These are phyloP conservation scores for Isabelozyma rhagii DNA, from an alignment of 805 yeast genomes.

Conservation along the genomic window DNA sequence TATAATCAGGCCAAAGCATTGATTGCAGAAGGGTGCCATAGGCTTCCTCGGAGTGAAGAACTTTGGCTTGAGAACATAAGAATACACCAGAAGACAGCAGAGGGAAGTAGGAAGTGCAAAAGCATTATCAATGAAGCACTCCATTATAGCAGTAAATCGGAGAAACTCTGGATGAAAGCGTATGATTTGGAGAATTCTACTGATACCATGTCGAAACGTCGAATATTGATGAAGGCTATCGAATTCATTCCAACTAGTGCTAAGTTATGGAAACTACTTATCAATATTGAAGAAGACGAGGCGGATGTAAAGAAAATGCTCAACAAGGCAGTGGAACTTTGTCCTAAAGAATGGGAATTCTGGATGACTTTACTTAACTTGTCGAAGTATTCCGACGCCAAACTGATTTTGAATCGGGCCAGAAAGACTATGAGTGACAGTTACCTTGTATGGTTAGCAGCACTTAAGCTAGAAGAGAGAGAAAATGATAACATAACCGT, in stretches of 20 bases:
- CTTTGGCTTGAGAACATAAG: conserved; percentile 82
- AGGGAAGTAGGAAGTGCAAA: conserved; percentile 45
- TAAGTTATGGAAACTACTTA: conserved; percentile 66
- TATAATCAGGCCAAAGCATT: conserved; percentile 53
- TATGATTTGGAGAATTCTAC: conserved; percentile 52
- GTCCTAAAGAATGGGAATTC: conserved; percentile 61
- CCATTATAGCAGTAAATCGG: conserved; percentile 50
- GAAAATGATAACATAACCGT: conserved; percentile 45
- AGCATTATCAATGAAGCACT: conserved; percentile 66
- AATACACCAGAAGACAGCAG: conserved; percentile 47
- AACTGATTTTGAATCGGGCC: conserved; percentile 55
- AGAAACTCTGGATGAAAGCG: conserved; percentile 72
- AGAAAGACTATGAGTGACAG: conserved; percentile 50
- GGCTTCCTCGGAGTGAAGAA: conserved; percentile 63
- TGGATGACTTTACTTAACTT: conserved; percentile 60
- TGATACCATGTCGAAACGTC: conserved; percentile 49
- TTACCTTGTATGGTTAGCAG: conserved; percentile 64
- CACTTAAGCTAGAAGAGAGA: conserved; percentile 59
- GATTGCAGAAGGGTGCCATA: conserved; percentile 71
- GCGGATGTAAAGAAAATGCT: conserved; percentile 53
- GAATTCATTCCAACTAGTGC: conserved; percentile 57
- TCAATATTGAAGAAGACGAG: conserved; percentile 54
- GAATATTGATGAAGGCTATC: conserved; percentile 68
- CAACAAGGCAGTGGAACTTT: conserved; percentile 61
- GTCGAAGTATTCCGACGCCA: conserved; percentile 47